Percentiles rank a stretch among this genome's conserved stretches.
Evolutionary conservation across 345 rosid species (phyloP).

Genomic region (Limnanthes douglasii): DNA sequence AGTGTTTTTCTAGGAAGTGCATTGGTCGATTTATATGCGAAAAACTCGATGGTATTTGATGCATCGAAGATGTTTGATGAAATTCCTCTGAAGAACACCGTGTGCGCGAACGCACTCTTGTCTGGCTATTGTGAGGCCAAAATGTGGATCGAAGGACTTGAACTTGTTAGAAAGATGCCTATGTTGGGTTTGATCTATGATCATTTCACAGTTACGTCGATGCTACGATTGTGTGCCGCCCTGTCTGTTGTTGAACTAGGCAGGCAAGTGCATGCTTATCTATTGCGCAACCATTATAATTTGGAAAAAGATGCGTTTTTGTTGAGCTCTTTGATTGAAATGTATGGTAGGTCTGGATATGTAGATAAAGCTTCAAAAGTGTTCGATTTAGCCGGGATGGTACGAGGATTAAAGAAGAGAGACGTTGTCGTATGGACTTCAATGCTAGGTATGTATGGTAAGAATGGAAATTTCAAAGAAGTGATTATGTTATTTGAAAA

Average conservation of each 20-base stretch:
- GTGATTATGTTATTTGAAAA: slow-evolving; percentile 23
- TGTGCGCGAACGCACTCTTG: slow-evolving; percentile 43
- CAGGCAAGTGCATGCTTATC: slow-evolving; percentile 30
- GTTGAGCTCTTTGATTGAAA: slow-evolving; percentile 47
- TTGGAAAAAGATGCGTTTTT: slow-evolving; percentile 23
- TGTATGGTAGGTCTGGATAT: slow-evolving; percentile 46
- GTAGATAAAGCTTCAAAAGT: slow-evolving; percentile 26
- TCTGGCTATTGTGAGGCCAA: slow-evolving; percentile 24
- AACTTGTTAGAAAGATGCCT: slow-evolving; percentile 29
- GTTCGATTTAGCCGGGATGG: slow-evolving; percentile 18
- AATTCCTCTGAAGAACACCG: slow-evolving; percentile 33
- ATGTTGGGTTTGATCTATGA: slow-evolving; percentile 20
- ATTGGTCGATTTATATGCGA: slow-evolving; percentile 28
- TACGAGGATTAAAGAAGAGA: slow-evolving; percentile 9
- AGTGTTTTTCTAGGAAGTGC: slow-evolving; percentile 44
- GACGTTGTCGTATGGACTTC: slow-evolving; percentile 55
- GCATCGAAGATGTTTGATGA: slow-evolving; percentile 35
- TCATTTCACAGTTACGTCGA: slow-evolving; percentile 25
- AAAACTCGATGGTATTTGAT: slow-evolving; percentile 10
- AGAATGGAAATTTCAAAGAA: slow-evolving; percentile 23
- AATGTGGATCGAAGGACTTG: slow-evolving; percentile 23
- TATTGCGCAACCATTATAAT: slow-evolving; percentile 13
- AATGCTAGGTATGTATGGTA: slow-evolving; percentile 32
- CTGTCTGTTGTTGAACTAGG: slow-evolving; percentile 27
- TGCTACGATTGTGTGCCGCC: slow-evolving; percentile 20